phyloP scores from a whole-genome alignment of 169 alveolate species.

The Plasmodium cynomolgi region DNA sequence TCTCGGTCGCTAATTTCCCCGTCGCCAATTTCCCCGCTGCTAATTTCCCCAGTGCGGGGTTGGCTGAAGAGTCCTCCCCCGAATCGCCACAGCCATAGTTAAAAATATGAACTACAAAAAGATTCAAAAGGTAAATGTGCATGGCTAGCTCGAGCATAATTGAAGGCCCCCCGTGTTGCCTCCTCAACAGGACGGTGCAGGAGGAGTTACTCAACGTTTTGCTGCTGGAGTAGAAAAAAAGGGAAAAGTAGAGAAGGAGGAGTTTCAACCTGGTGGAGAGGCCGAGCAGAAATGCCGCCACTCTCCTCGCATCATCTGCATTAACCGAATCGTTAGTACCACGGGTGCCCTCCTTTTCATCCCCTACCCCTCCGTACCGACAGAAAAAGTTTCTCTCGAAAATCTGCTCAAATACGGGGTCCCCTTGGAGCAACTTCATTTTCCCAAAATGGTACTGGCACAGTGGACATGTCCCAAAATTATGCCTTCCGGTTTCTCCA shows the following conservation, averaged over 20 bases:
- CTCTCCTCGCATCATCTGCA: neutral
- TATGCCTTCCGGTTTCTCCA: neutral
- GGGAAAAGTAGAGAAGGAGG: constrained; percentile 12
- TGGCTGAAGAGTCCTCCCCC: neutral
- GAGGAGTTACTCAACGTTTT: neutral
- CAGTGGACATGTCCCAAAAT: constrained; percentile 24
- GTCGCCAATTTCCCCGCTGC: neutral
- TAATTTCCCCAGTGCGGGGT: neutral
- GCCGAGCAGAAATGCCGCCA: neutral
- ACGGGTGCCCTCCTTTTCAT: neutral
- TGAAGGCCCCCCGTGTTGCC: neutral
- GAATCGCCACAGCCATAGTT: neutral
- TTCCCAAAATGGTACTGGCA: constrained; percentile 21
- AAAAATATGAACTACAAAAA: constrained; percentile 9
- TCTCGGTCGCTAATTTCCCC: neutral
- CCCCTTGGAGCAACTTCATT: neutral
- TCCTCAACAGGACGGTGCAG: neutral
- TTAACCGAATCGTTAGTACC: neutral
- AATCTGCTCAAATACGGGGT: neutral
- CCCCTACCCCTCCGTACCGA: neutral
- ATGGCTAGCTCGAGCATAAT: constrained; percentile 20
- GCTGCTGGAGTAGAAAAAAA: constrained; percentile 11
- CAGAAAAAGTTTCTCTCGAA: neutral
- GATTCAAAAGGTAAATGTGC: constrained; percentile 24
- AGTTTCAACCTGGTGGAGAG: constrained; percentile 18